phyloP scores from a whole-genome alignment of 2,329 filamentous ascomycete species.

The Cladosporium oxysporum region DNA sequence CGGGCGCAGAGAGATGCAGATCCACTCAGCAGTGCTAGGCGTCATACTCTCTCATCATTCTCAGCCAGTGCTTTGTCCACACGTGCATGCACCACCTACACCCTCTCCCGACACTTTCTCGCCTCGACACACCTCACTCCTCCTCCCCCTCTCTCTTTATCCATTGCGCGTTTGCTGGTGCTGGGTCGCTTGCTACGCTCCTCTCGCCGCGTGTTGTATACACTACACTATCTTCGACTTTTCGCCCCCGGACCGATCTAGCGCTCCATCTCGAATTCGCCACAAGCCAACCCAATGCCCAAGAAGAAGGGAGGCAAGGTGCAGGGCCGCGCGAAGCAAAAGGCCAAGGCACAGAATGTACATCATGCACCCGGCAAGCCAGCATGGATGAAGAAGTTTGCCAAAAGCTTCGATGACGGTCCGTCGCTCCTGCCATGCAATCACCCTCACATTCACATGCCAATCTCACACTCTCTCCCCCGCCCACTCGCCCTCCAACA shows the following conservation, averaged over 20 bases:
- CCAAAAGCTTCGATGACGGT: slow-evolving; percentile 19
- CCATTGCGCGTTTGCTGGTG: neutral
- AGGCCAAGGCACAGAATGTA: slow-evolving; percentile 27
- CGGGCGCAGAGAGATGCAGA: neutral
- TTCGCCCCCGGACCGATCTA: neutral
- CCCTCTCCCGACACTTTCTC: neutral
- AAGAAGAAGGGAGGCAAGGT: slow-evolving; percentile 30
- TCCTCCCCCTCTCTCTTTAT: neutral
- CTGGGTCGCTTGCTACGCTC: neutral
- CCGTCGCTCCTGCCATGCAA: slow-evolving; percentile 4
- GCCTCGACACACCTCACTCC: neutral
- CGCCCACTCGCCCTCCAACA: neutral
- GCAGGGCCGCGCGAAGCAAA: slow-evolving; percentile 29
- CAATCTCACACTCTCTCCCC: neutral
- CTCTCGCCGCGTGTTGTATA: neutral
- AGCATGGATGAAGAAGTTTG: slow-evolving; percentile 20
- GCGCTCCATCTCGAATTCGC: slow-evolving; percentile 31
- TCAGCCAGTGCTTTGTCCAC: slow-evolving; percentile 2
- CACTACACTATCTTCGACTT: neutral
- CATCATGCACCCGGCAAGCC: slow-evolving; percentile 3
- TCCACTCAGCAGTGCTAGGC: neutral
- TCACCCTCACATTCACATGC: slow-evolving; percentile 4
- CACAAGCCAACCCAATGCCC: slow-evolving; percentile 19
- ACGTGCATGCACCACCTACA: neutral
- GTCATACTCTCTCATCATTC: slow-evolving; percentile 11